Base-by-base conservation (phyloP, 495 filamentous ascomycete genomes). In the Neurospora sp. region DNA sequence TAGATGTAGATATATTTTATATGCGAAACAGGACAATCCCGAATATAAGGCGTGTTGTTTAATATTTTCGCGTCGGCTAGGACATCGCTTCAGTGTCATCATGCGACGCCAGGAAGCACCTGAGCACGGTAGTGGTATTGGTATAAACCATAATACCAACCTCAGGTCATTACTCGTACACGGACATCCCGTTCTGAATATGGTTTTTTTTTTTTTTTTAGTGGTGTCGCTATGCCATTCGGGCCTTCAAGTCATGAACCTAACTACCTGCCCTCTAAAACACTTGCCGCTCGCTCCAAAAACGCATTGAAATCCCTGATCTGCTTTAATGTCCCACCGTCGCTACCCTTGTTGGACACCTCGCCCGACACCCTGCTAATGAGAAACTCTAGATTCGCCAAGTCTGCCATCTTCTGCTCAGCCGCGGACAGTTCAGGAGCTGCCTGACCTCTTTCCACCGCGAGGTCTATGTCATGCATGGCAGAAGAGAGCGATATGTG, bases 281-380 rank as follows among this genome's bases (percentile, higher is more conserved):
- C 84, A 20, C 80, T 76, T 14, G 86, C 85, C 18, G 85, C 80
- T 42, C 86, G 80, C 75, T 88, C 87, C 47, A 89, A 79, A 74
- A 89, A 88, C 39, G 81, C 81, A 72, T 89, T 89, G 73, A 88
- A 88, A 39, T 86, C 85, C 73, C 80, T 85, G 73, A 89, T 83
- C 74, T 86, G 84, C 72, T 82, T 83, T 74, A 88, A 78, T 3
- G 83, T 74, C 6, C 86, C 86, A 16, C 87, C 87, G 3, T 81
- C 79, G 12, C 81, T 81, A 59, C 84, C 79, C 31, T 76, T 78
- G 53, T 75, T 80, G 72, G 83, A 83, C 1, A 82, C 83, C 70
- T 86, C 81, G 40, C 82, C 79, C 0, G 85, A 80, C 39, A 89
- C 78, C 53, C 80, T 80, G 42, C 81, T 83, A 47, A 89, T 80